Evolutionary conservation across 2,329 filamentous ascomycete genomes (phyloP).

Genomic region (Colletotrichum orbiculare): DNA sequence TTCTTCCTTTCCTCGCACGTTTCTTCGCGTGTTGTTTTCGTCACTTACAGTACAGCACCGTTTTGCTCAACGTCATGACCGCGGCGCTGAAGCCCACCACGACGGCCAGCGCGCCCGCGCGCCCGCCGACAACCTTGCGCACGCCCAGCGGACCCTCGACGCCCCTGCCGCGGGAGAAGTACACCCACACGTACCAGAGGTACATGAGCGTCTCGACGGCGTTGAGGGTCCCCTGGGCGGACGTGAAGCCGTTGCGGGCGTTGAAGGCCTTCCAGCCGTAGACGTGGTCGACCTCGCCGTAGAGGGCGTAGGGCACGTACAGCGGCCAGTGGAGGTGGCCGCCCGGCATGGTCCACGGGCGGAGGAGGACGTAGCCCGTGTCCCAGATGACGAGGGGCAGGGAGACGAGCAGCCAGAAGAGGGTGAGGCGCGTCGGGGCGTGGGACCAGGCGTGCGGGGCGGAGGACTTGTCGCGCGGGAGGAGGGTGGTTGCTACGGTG

Average conservation of each 20-base stretch:
- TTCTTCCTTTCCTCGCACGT: background rate
- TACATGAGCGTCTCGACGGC: slow-evolving; percentile 75
- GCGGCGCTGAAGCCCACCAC: slow-evolving; percentile 63
- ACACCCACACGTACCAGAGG: slow-evolving; percentile 61
- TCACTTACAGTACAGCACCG: slow-evolving; percentile 67
- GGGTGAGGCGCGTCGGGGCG: slow-evolving; percentile 56
- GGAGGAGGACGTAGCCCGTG: slow-evolving; percentile 79
- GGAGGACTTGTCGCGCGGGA: slow-evolving; percentile 7
- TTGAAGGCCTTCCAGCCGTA: slow-evolving; percentile 83
- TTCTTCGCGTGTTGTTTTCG: background rate
- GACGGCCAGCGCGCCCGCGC: slow-evolving; percentile 56
- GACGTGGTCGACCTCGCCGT: slow-evolving; percentile 81
- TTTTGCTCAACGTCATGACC: slow-evolving; percentile 72
- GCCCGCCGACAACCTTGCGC: slow-evolving; percentile 52
- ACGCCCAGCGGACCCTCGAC: slow-evolving; percentile 39
- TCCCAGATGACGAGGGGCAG: slow-evolving; percentile 87
- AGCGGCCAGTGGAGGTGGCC: slow-evolving; percentile 78
- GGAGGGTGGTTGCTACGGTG: no score
- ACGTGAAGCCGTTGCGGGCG: slow-evolving; percentile 77
- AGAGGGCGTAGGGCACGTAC: slow-evolving; percentile 83
- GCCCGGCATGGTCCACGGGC: slow-evolving; percentile 85
- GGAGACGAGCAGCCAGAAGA: slow-evolving; percentile 79
- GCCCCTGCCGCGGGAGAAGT: slow-evolving; percentile 42
- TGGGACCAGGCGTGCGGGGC: slow-evolving; percentile 46
- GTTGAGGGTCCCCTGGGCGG: slow-evolving; percentile 78